Percentiles rank a stretch among this genome's conserved stretches.
Conservation (phyloP, 2,329 filamentous ascomycete species). For the Parafenestella ontariensis region DNA sequence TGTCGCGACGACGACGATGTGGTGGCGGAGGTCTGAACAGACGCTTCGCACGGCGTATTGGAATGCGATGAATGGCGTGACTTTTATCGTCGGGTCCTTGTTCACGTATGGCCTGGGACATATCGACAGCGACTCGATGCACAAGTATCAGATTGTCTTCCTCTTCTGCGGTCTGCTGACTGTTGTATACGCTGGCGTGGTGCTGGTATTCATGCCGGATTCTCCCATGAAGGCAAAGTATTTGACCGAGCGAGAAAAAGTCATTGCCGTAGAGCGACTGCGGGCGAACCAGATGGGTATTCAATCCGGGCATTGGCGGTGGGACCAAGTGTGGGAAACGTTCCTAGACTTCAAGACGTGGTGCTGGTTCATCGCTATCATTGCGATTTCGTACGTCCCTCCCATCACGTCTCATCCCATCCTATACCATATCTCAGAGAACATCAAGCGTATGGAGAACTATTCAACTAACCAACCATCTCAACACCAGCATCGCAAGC, state of each 20-base stretch:
- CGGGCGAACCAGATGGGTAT: conserved; percentile 54
- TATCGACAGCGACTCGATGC: conserved; percentile 54
- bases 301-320: conserved; percentile 78
- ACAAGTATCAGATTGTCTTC: conserved; percentile 56
- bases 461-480: conserved; percentile 40
- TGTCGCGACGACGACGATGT: conserved; percentile 66
- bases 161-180: conserved; percentile 56
- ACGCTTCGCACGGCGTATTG: conserved; percentile 62
- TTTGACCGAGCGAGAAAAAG: conserved; percentile 23
- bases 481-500: conserved; percentile 61
- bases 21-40: conserved; percentile 66
- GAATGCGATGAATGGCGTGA: conserved; percentile 68
- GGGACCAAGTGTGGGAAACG: conserved; percentile 59
- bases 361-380: conserved; percentile 63
- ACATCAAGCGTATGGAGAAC: too few species aligned
- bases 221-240: conserved; percentile 49
- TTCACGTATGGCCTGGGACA: conserved; percentile 65
- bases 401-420: not conserved
- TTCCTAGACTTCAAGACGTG: conserved; percentile 36
- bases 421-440: too few species aligned
- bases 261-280: conserved; percentile 29
- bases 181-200: conserved; percentile 51
- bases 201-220: conserved; percentile 54
- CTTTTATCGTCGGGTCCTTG: conserved; percentile 63
- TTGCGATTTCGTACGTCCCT: conserved; percentile 45